Evolutionary conservation across 257 asterid genomes (phyloP).

Genomic region (Mentha longifolia): DNA sequence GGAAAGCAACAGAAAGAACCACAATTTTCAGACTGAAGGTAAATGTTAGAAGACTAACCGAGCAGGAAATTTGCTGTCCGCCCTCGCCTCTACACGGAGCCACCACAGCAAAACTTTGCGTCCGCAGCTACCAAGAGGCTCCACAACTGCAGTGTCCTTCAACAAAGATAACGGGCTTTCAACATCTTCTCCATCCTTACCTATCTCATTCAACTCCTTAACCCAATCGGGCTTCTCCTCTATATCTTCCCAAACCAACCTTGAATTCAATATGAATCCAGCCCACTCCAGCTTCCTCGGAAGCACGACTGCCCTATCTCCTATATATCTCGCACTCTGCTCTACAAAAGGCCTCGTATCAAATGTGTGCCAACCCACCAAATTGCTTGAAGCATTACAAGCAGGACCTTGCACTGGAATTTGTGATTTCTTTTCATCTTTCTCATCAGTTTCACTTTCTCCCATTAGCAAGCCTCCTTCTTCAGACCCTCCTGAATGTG

Average conservation of each 20-base stretch:
- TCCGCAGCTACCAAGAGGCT: slow-evolving; percentile 97
- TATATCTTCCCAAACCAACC: slow-evolving; percentile 78
- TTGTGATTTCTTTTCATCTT: slow-evolving; percentile 53
- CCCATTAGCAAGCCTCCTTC: slow-evolving; percentile 45
- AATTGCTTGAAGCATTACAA: slow-evolving; percentile 80
- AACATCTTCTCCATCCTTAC: slow-evolving; percentile 53
- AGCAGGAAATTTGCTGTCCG: slow-evolving; percentile 96
- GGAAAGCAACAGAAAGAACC: slow-evolving; percentile 20
- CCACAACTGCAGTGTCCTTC: slow-evolving; percentile 72
- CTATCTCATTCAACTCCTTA: slow-evolving; percentile 66
- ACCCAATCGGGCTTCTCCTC: slow-evolving; percentile 81
- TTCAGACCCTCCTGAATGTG: slow-evolving; percentile 62
- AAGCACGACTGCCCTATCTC: slow-evolving; percentile 83
- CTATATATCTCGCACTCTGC: slow-evolving; percentile 76
- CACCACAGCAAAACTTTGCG: slow-evolving; percentile 90
- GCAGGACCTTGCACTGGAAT: slow-evolving; percentile 92
- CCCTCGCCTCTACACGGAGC: slow-evolving; percentile 98
- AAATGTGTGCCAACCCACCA: slow-evolving; percentile 90
- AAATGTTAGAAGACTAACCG: slow-evolving; percentile 61
- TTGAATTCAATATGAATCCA: slow-evolving; percentile 83
- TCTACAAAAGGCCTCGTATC: slow-evolving; percentile 49
- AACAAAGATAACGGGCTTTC: slow-evolving; percentile 76
- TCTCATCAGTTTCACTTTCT: slow-evolving; percentile 49
- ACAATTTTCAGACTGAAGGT: slow-evolving; percentile 8
- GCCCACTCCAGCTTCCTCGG: slow-evolving; percentile 97